These are phyloP conservation scores for Kodamaea jinghongensis DNA, from an alignment of 805 yeast species.

Conservation along the genomic window DNA sequence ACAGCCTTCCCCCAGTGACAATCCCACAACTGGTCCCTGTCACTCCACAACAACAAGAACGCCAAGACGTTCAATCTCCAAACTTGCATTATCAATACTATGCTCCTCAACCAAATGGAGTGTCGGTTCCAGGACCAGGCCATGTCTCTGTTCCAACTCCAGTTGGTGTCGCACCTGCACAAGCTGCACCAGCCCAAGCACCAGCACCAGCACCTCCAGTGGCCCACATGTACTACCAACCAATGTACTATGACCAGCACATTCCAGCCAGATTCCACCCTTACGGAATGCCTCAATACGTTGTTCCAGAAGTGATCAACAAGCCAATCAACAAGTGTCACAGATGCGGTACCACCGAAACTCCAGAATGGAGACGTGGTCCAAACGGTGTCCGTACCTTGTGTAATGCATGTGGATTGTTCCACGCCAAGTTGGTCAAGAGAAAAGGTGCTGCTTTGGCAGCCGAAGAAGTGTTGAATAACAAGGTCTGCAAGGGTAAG, in stretches of 20 bases:
- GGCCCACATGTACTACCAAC: slow-evolving; percentile 7
- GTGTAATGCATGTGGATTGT: slow-evolving; percentile 44
- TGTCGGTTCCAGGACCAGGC: no score
- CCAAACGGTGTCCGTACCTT: slow-evolving; percentile 45
- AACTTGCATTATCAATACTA: slow-evolving; percentile 14
- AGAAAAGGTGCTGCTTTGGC: slow-evolving; percentile 29
- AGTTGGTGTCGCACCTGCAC: neutral
- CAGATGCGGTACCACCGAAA: slow-evolving; percentile 45
- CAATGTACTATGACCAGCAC: slow-evolving; percentile 7
- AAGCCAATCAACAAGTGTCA: slow-evolving; percentile 40
- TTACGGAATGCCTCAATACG: slow-evolving; percentile 14
- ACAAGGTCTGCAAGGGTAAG: slow-evolving; percentile 43
- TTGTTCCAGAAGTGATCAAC: slow-evolving; percentile 32
- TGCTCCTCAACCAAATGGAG: slow-evolving; percentile 7
- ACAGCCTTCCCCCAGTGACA: slow-evolving; percentile 2
- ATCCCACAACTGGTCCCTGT: neutral
- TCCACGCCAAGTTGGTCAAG: slow-evolving; percentile 39
- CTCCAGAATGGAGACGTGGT: slow-evolving; percentile 46
- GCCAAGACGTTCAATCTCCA: slow-evolving; percentile 4
- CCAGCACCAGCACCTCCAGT: slow-evolving; percentile 3
- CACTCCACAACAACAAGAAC: slow-evolving; percentile 4
- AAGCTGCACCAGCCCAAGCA: slow-evolving; percentile 8
- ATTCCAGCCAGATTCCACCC: slow-evolving; percentile 7
- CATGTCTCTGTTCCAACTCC: no score
- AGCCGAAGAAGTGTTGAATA: slow-evolving; percentile 37